Percentiles rank a stretch among this genome's conserved stretches.
Evolutionary conservation across 345 rosid genomes (phyloP).

Genomic region (Arabis hirsuta): DNA sequence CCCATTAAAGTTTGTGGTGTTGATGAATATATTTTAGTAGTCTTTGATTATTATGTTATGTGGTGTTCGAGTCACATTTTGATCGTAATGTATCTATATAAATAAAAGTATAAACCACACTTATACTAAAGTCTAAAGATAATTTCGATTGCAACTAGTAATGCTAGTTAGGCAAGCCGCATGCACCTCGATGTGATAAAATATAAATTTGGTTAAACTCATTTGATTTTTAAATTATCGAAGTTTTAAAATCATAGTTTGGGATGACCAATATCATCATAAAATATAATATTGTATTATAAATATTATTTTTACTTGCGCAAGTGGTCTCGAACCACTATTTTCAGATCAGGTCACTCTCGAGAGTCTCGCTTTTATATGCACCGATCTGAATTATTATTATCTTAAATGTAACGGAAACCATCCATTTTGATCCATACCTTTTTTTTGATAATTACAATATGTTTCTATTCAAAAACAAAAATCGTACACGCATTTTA

Average conservation of each 20-base stretch:
- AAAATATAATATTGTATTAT: background rate
- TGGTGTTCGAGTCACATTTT: conserved; percentile 17
- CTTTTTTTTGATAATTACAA: too few relatives aligned
- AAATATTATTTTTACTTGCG: background rate
- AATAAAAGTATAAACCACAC: background rate
- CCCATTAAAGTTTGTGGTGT: conserved; percentile 25
- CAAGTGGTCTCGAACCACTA: background rate
- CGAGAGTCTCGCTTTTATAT: too few relatives aligned
- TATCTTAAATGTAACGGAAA: too few relatives aligned
- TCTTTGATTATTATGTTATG: conserved; percentile 1
- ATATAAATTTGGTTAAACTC: too few relatives aligned
- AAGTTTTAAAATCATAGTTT: background rate
- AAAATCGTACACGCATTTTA: background rate
- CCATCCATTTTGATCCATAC: too few relatives aligned
- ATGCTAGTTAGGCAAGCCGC: too few relatives aligned
- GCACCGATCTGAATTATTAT: too few relatives aligned
- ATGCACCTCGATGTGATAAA: too few relatives aligned
- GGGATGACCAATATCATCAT: background rate
- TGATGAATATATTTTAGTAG: conserved; percentile 6
- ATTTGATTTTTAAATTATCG: too few relatives aligned
- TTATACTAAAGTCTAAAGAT: background rate
- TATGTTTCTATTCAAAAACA: background rate
- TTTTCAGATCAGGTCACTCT: too few relatives aligned
- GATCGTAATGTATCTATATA: background rate
- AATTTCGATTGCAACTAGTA: background rate